Percentiles rank a stretch among this genome's conserved stretches.
These are phyloP conservation scores for Rhizopogon sp. DNA, from an alignment of 768 basidiomycete genomes.

Conservation along the genomic window DNA sequence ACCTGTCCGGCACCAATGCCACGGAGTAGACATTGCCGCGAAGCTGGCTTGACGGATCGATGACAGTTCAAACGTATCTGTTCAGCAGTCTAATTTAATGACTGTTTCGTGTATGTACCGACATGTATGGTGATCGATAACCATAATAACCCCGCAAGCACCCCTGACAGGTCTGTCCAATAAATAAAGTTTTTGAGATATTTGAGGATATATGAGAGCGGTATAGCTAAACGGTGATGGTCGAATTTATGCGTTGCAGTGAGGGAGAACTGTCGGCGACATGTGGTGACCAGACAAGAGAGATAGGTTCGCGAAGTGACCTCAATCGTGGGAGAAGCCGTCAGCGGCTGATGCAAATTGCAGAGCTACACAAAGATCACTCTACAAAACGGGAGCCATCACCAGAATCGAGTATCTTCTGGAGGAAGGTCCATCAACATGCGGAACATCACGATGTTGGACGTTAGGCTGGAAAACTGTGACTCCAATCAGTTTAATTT, in stretches of 20 bases:
- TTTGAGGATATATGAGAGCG: neutral
- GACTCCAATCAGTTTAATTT: neutral
- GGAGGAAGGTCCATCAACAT: conserved; percentile 30
- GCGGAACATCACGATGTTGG: conserved; percentile 42
- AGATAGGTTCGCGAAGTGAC: neutral
- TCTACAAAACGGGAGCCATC: neutral
- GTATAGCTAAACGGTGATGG: neutral
- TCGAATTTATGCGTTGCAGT: too few relatives aligned
- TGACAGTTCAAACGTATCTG: neutral
- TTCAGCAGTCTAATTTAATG: neutral
- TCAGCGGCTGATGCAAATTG: neutral
- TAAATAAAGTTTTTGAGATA: neutral
- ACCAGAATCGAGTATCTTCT: conserved; percentile 39
- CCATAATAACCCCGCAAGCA: neutral
- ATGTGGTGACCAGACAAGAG: too few relatives aligned
- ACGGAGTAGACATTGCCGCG: neutral
- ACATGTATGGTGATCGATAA: neutral
- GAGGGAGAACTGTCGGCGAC: too few relatives aligned
- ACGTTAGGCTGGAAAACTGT: conserved; percentile 45
- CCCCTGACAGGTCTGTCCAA: neutral
- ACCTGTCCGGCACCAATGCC: too few relatives aligned
- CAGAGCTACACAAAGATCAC: neutral
- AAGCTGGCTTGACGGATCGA: neutral
- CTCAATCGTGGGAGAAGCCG: neutral
- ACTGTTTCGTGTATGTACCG: neutral